phyloP scores from a whole-genome alignment of 371 early-diverging fungal genomes.

The Lichtheimia ramosa region DNA sequence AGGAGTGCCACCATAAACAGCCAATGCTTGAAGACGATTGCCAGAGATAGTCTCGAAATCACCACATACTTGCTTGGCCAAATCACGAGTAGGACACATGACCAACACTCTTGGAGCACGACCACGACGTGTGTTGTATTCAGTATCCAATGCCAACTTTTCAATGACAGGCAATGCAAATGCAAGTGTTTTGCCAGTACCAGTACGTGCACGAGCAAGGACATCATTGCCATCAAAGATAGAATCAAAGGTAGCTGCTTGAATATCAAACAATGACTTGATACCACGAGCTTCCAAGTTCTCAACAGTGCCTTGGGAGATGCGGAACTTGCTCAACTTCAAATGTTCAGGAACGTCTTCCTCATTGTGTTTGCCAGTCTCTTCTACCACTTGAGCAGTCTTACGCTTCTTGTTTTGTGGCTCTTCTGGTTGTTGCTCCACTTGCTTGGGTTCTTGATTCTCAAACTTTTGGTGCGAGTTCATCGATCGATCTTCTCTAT shows the following conservation, averaged over 20 bases:
- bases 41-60: conserved; percentile 71
- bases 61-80: conserved; percentile 88
- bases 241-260: conserved; percentile 83
- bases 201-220: conserved; percentile 95
- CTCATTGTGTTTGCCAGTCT: conserved; percentile 17
- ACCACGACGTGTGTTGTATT: conserved; percentile 50
- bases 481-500: neutral
- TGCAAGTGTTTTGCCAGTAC: conserved; percentile 94
- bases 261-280: conserved; percentile 87
- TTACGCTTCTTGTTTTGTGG: conserved; percentile 41
- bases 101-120: conserved; percentile 86
- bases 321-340: conserved; percentile 60
- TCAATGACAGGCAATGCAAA: conserved; percentile 91
- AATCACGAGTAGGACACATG: conserved; percentile 92
- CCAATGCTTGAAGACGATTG: conserved; percentile 57
- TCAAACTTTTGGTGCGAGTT: neutral
- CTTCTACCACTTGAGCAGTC: conserved; percentile 10
- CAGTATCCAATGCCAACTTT: conserved; percentile 59
- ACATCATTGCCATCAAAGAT: conserved; percentile 89
- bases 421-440: conserved; percentile 35
- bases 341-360: conserved; percentile 70
- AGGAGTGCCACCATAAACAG: conserved; percentile 86
- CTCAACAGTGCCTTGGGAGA: conserved; percentile 61
- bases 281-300: conserved; percentile 74
- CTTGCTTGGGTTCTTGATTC: conserved; percentile 25